phyloP scores from a whole-genome alignment of 371 early-diverging fungal genomes.

The Capniomyces stellatus region DNA sequence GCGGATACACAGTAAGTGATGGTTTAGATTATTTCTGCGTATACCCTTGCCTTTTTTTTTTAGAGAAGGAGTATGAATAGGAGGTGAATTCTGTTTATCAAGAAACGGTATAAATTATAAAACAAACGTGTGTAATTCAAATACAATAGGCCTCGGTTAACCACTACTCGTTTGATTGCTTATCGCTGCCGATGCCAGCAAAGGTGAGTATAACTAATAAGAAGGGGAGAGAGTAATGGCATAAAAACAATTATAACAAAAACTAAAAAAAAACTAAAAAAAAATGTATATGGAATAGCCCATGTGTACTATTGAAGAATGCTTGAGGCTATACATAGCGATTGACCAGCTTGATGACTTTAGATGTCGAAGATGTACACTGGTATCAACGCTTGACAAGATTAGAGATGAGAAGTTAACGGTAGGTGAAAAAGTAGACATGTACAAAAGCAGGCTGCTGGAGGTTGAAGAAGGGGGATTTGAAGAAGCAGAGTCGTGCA shows the following conservation, averaged over 20 bases:
- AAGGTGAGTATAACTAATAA: too few relatives aligned
- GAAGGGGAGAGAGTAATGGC: too few relatives aligned
- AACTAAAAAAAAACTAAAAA: too few relatives aligned
- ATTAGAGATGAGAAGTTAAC: constrained; percentile 2
- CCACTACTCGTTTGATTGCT: constrained; percentile 49
- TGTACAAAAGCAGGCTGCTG: background rate
- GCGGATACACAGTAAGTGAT: constrained; percentile 37
- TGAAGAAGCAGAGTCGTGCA: background rate
- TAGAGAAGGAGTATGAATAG: background rate
- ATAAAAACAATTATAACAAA: too few relatives aligned
- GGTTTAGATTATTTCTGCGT: background rate
- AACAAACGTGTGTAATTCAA: too few relatives aligned
- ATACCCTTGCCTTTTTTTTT: background rate
- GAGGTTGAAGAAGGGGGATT: background rate
- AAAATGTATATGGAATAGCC: constrained; percentile 2
- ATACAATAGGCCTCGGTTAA: constrained; percentile 26
- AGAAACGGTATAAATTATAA: too few relatives aligned
- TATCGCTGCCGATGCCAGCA: constrained; percentile 41
- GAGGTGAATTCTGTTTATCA: background rate
- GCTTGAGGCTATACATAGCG: constrained; percentile 21
- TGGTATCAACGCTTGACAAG: constrained; percentile 13
- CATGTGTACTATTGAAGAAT: constrained; percentile 24
- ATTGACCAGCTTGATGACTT: constrained; percentile 29
- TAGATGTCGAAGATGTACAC: constrained; percentile 27
- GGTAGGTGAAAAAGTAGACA: background rate